These are phyloP conservation scores for Dictyostelium purpureum DNA, from an alignment of 78 protist species.

Conservation along the genomic window DNA sequence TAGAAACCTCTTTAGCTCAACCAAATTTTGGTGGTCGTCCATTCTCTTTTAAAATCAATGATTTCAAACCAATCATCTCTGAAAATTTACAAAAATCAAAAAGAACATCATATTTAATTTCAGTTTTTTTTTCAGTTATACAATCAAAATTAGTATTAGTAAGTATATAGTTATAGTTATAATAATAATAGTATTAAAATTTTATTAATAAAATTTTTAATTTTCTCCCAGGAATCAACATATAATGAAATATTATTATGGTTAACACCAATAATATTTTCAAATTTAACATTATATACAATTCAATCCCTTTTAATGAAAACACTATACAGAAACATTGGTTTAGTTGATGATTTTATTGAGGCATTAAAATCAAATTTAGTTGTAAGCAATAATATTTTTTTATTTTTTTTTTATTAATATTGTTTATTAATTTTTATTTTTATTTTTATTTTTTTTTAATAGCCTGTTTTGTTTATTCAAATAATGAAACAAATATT, in stretches of 20 bases:
- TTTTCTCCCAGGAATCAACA: neutral
- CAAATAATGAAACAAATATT: neutral
- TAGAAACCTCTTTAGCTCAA: neutral
- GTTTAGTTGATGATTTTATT: neutral
- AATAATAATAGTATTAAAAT: neutral
- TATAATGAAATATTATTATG: neutral
- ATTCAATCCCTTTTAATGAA: neutral
- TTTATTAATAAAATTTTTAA: no score
- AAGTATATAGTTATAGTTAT: neutral
- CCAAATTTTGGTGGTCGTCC: conserved; percentile 8
- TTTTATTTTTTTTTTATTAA: neutral
- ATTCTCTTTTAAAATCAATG: neutral
- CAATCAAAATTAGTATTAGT: neutral
- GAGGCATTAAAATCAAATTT: neutral
- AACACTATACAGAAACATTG: neutral
- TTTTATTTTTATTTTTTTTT: neutral
- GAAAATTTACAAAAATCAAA: neutral
- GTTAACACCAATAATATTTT: conserved; percentile 10
- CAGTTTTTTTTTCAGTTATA: neutral
- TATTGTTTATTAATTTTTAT: neutral
- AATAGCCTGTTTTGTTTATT: neutral
- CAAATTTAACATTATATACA: conserved; percentile 18
- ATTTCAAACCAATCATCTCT: neutral
- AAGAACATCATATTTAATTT: neutral
- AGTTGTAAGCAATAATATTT: neutral